Evolutionary conservation across 2,329 filamentous ascomycete genomes (phyloP).

Genomic region (Colletotrichum gigasporum): DNA sequence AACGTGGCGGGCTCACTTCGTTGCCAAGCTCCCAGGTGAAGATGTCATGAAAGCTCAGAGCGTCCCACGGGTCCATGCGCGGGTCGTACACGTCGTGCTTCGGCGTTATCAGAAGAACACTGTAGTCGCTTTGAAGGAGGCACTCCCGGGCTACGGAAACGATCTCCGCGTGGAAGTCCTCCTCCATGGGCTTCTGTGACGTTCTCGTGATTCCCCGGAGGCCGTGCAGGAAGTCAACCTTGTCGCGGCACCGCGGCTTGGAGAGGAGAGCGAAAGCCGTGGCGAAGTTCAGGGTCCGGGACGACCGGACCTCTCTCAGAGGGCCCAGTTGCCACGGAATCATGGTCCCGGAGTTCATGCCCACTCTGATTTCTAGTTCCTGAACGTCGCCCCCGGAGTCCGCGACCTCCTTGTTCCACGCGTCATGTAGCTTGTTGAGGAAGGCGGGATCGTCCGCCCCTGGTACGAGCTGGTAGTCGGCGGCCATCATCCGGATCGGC

Average conservation of each 20-base stretch:
- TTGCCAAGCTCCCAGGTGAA: too few relatives aligned
- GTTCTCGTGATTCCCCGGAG: too few relatives aligned
- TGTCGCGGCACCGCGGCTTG: not conserved
- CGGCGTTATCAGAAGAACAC: too few relatives aligned
- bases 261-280: constrained; percentile 1
- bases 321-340: not conserved
- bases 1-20: too few relatives aligned
- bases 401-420: not conserved
- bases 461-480: not conserved
- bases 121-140: too few relatives aligned
- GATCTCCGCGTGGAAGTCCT: too few relatives aligned
- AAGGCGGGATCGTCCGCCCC: not conserved
- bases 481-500: not conserved
- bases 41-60: too few relatives aligned
- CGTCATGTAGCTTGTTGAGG: not conserved
- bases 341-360: not conserved
- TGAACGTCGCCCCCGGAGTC: not conserved
- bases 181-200: too few relatives aligned
- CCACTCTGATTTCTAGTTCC: not conserved
- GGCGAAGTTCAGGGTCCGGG: not conserved
- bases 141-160: too few relatives aligned
- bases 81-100: too few relatives aligned
- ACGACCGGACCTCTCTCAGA: not conserved
- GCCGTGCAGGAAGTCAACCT: not conserved
- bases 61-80: too few relatives aligned